Base-by-base conservation (phyloP, 1,284 basidiomycete species). In the Boletus mariae region DNA sequence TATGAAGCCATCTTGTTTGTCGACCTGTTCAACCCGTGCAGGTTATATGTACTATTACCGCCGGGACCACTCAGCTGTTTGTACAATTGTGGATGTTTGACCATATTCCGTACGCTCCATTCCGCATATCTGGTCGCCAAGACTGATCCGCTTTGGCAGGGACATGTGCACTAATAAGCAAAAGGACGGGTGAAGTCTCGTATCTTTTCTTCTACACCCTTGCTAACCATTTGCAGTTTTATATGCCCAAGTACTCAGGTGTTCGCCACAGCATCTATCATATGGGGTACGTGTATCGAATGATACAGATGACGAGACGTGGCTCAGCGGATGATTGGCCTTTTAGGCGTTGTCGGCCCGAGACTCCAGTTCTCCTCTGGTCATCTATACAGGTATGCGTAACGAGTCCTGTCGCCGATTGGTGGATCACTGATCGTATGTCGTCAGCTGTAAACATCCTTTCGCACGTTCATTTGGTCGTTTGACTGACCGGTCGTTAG, bases 71-170 rank as follows among this genome's bases (percentile, higher is more conserved):
- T 3, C 73, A 75, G 54, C 62, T 77, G 23, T 58, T 68, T 8
- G 74, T 79, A 15, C 75, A 80, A 54, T 45, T 63, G 1, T 82
- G 76, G 74, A 73, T 79, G 66, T 78, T 79, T 52, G 55, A 54
- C 5, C 60, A 71, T 49, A 64, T 72, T 51, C 57, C 60, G 61
- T 65, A 38, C 49, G 61, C 44, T 2, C 7, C 25, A 37, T 25
- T 8, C 1, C 25, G 2, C 10, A 26, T 25, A 10, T 3, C 41
- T 41, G n/a, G 6, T 15, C 15, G 9, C 26, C 17, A 31, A 4
- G 12, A 15, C 35, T 47, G 20, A 49, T 23, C 0, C 2, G 15
- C 17, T 32, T 15, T 35, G 45, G 28, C 40, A 71, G 68, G 1
- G 59, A 73, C 45, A 67, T 73, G 10, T 73, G 73, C 13, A 45